Conservation (phyloP, 352 stramenopile species). For the Phytophthora chlamydospora region DNA sequence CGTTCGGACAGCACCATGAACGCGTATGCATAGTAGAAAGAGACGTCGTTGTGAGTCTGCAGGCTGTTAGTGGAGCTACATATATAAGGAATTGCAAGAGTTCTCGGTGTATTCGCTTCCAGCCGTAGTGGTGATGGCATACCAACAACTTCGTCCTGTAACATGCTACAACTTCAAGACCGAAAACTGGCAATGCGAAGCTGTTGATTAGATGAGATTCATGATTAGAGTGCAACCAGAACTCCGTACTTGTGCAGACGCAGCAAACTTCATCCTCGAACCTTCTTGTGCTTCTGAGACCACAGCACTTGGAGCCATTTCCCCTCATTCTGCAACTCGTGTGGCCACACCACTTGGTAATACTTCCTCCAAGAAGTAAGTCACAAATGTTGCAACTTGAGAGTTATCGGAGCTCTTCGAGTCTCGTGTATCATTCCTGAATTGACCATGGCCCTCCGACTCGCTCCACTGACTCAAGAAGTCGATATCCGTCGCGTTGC, state of each 20-base stretch:
- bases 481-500: slow-evolving; percentile 49
- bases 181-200: no score
- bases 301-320: no score
- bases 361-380: no score
- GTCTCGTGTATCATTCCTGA: slow-evolving; percentile 21
- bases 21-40: background rate
- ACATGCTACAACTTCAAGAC: background rate
- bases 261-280: no score
- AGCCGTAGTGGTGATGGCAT: background rate
- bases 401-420: slow-evolving; percentile 3
- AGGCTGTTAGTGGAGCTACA: background rate
- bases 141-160: background rate
- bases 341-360: no score
- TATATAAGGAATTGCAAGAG: slow-evolving; percentile 14
- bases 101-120: slow-evolving; percentile 1
- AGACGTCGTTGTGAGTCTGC: background rate
- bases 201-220: background rate
- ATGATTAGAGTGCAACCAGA: background rate
- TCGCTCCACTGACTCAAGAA: slow-evolving; percentile 24
- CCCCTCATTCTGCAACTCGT: no score
- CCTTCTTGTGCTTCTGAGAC: no score
- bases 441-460: slow-evolving; percentile 25
- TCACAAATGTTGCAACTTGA: no score
- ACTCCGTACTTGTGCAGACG: no score
- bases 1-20: slow-evolving; percentile 23